Evolutionary conservation across 352 stramenopile genomes (phyloP), one percentile per base, ranked within the genome.

Genomic region (Thraustochytrium striatum): DNA sequence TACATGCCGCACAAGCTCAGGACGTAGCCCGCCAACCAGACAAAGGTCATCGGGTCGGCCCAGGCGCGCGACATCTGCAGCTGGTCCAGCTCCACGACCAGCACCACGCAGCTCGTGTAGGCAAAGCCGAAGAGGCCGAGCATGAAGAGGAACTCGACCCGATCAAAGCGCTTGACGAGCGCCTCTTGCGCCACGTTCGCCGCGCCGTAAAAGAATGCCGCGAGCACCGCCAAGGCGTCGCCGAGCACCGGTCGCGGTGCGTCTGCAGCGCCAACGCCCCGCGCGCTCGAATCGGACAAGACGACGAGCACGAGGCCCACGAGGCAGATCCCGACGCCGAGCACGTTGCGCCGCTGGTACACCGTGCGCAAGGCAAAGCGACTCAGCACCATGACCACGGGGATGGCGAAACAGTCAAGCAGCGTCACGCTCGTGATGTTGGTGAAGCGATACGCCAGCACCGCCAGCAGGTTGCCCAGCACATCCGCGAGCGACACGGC

Each of bases 371-470:
- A 86, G 72, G 97, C 91, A 2, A 93, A 72, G 9, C 84, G 86
- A 16, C 91, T 97, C 32, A 98, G 89, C 35, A 98, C 61, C 92
- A 98, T 97, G 11, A 94, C 90, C 25, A 93, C 91, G 1, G 95
- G 93, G 44, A 98, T 96, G 2, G 93, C 94, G 70, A 98, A 96
- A 72, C 92, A 97, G 79, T 97, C 93, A 39, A 98, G 86, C 79
- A 99, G 87, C 86, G 96, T 97, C 19, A 94, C 89, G 73, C 91
- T 97, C 28, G 93, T 97, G 78, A 98, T 93, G 9, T 89, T 95
- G 53, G 95, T 98, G 85, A 96, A 97, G 61, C 95, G 89, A 84
- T 97, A 97, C 3, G 92, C 93, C n/a, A 94, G 87, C n/a, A 98
- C 88, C 55, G 93, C 88, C 5, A 97, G 82, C 57, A 96, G 98